These are phyloP conservation scores for Populus pruinosa DNA, from an alignment of 345 rosid species.

Conservation along the genomic window DNA sequence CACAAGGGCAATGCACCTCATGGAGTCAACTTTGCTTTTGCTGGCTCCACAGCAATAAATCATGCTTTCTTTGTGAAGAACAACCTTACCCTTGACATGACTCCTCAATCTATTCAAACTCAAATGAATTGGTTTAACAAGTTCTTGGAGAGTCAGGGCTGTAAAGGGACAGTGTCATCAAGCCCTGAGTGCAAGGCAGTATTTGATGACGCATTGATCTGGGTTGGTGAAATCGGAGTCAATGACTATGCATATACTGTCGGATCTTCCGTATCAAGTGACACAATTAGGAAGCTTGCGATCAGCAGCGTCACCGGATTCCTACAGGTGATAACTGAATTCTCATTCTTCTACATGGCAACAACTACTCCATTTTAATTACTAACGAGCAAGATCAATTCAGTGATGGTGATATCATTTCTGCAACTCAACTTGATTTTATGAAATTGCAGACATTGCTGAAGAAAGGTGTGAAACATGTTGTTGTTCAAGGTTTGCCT, in stretches of 20 bases:
- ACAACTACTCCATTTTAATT: neutral
- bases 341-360: neutral
- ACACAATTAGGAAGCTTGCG: constrained; percentile 51
- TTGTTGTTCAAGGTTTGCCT: constrained; percentile 81
- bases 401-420: neutral
- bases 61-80: constrained; percentile 74
- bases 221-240: constrained; percentile 95
- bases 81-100: constrained; percentile 57
- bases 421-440: neutral
- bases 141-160: constrained; percentile 50
- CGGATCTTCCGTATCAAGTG: constrained; percentile 51
- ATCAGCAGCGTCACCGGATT: constrained; percentile 38
- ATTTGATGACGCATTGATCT: constrained; percentile 60
- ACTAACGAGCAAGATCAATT: neutral
- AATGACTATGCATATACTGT: constrained; percentile 77
- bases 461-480: constrained; percentile 63
- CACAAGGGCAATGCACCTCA: constrained; percentile 22
- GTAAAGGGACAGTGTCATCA: constrained; percentile 22
- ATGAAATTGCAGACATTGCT: constrained; percentile 51
- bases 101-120: constrained; percentile 72
- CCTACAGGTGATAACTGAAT: constrained; percentile 46
- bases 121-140: constrained; percentile 65
- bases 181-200: constrained; percentile 34
- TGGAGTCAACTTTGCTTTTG: constrained; percentile 90
- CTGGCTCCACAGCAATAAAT: constrained; percentile 78